Evolutionary conservation across 495 filamentous ascomycete species (phyloP).

Genomic region (Lentithecium fluviatile): DNA sequence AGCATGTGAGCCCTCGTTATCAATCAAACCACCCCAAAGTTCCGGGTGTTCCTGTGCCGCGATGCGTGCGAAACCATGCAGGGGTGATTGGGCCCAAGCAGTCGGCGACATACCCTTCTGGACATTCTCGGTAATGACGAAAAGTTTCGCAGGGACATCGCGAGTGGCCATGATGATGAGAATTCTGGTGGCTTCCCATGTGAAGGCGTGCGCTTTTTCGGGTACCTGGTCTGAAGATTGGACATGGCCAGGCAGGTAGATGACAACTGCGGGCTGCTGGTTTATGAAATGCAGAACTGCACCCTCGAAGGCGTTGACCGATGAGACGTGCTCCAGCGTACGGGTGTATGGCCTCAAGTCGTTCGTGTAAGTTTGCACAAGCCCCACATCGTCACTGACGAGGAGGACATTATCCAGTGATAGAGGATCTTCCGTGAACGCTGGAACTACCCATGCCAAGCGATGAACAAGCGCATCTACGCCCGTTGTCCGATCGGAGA

Average conservation of each 20-base stretch:
- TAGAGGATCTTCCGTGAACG: too few relatives aligned
- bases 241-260: slow-evolving; percentile 34
- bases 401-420: too few relatives aligned
- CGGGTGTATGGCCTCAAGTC: too few relatives aligned
- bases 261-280: slow-evolving; percentile 30
- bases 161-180: slow-evolving; percentile 34
- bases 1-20: slow-evolving; percentile 34
- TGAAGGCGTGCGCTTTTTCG: slow-evolving; percentile 10
- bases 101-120: slow-evolving; percentile 25
- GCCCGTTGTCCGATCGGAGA: too few relatives aligned
- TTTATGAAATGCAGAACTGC: background rate
- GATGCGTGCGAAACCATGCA: slow-evolving; percentile 45
- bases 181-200: slow-evolving; percentile 37
- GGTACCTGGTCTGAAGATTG: slow-evolving; percentile 17
- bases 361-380: too few relatives aligned
- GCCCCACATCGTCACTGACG: too few relatives aligned
- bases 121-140: slow-evolving; percentile 32
- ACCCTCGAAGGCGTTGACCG: too few relatives aligned
- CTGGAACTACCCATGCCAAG: too few relatives aligned
- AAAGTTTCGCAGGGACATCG: slow-evolving; percentile 35
- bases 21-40: slow-evolving; percentile 45
- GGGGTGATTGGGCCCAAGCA: slow-evolving; percentile 42
- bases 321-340: too few relatives aligned
- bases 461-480: too few relatives aligned
- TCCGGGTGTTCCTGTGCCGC: slow-evolving; percentile 46